Evolutionary conservation across 306 rosid species (phyloP).

Genomic region (Trifolium fragiferum): DNA sequence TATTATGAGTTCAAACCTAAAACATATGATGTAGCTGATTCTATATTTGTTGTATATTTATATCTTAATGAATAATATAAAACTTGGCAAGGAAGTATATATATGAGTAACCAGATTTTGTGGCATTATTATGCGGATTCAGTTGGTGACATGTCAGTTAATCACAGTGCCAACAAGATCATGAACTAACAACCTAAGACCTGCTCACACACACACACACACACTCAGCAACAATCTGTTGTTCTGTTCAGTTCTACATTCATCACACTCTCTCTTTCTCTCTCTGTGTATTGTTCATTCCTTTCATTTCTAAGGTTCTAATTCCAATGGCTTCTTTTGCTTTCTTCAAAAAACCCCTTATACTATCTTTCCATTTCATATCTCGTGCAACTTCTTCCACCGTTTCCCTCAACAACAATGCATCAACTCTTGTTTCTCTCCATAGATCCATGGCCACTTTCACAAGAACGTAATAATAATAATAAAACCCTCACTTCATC

Average conservation of each 20-base stretch:
- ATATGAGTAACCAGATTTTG: no score
- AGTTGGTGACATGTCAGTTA: no score
- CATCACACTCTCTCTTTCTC: neutral
- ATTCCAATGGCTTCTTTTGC: conserved; percentile 45
- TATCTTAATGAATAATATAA: no score
- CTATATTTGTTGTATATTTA: no score
- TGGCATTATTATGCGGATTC: no score
- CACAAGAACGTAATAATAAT: conserved; percentile 45
- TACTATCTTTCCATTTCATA: conserved; percentile 34
- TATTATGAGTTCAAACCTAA: no score
- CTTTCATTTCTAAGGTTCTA: conserved; percentile 22
- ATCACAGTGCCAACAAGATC: neutral
- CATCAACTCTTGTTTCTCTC: conserved; percentile 43
- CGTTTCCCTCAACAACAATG: conserved; percentile 28
- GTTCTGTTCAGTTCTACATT: no score
- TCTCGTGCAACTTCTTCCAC: conserved; percentile 22
- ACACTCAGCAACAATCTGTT: neutral
- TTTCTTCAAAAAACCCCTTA: conserved; percentile 45
- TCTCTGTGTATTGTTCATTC: neutral
- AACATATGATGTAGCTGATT: no score
- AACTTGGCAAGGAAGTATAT: no score
- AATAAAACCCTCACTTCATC: neutral
- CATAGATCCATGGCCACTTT: conserved; percentile 89
- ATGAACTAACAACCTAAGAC: conserved; percentile 32
- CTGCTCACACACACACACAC: neutral